Conservation (phyloP, 176 grass and related monocot genomes). For the Otatea glauca region DNA sequence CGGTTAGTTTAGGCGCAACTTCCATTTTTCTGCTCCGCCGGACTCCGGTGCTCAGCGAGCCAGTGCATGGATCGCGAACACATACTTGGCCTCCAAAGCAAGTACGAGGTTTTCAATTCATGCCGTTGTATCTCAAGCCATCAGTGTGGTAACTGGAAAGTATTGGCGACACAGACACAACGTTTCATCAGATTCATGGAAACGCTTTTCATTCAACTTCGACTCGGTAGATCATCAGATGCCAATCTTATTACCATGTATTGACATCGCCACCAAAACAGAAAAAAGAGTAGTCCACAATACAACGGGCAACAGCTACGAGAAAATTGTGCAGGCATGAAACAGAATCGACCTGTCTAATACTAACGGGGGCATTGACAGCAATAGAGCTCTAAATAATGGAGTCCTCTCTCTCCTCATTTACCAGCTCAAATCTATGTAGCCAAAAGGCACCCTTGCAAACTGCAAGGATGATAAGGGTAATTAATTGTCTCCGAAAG, state of each 20-base stretch:
- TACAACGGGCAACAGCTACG: background rate
- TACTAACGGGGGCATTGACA: background rate
- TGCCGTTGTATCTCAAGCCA: background rate
- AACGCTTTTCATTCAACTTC: background rate
- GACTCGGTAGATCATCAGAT: background rate
- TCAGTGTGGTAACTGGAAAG: too few species aligned
- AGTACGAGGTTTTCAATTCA: constrained; percentile 3
- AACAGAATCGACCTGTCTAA: constrained; percentile 26
- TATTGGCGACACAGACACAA: too few species aligned
- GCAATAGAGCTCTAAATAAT: constrained; percentile 45
- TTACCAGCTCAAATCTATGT: constrained; percentile 43
- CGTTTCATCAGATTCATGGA: background rate
- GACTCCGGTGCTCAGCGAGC: constrained; percentile 21
- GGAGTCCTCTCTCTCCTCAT: constrained; percentile 46
- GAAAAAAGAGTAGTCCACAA: background rate
- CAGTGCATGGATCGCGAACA: constrained; percentile 1
- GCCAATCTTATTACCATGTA: constrained; percentile 32
- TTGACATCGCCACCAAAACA: background rate
- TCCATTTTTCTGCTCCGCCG: constrained; percentile 16
- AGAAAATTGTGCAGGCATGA: constrained; percentile 44
- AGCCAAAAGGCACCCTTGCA: constrained; percentile 40
- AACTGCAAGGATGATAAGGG: constrained; percentile 26
- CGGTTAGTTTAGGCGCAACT: background rate
- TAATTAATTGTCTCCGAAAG: constrained; percentile 34
- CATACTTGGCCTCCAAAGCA: constrained; percentile 11